These are phyloP conservation scores for Yamadazyma conglobata DNA, from an alignment of 1,139 yeast genomes.

Conservation along the genomic window DNA sequence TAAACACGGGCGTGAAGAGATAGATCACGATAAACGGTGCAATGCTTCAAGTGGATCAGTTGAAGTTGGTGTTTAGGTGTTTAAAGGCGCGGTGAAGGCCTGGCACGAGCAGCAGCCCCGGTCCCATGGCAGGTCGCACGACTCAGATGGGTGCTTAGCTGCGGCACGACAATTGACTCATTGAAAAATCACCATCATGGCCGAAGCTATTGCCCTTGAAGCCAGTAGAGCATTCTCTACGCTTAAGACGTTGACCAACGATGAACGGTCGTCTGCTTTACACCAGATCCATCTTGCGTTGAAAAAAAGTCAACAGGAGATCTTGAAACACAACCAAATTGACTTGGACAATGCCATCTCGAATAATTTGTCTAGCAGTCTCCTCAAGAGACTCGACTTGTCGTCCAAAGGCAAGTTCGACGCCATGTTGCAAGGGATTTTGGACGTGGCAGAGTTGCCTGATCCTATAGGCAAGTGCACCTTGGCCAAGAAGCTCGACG, in stretches of 20 bases:
- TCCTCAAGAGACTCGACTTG: slow-evolving; percentile 81
- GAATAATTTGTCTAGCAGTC: slow-evolving; percentile 58
- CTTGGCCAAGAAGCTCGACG: slow-evolving; percentile 80
- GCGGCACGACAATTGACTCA: too few relatives aligned
- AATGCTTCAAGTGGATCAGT: too few relatives aligned
- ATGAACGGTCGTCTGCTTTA: slow-evolving; percentile 71
- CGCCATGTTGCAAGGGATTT: slow-evolving; percentile 88
- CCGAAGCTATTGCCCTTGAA: slow-evolving; percentile 55
- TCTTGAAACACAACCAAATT: slow-evolving; percentile 65
- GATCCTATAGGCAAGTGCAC: slow-evolving; percentile 91
- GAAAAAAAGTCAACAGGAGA: slow-evolving; percentile 50
- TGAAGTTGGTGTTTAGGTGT: too few relatives aligned
- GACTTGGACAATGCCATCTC: slow-evolving; percentile 71
- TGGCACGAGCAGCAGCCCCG: too few relatives aligned
- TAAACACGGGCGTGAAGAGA: too few relatives aligned
- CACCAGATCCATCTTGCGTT: slow-evolving; percentile 69
- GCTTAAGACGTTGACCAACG: slow-evolving; percentile 72
- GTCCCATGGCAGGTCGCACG: too few relatives aligned
- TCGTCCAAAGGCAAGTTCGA: slow-evolving; percentile 82
- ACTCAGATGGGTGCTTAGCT: too few relatives aligned
- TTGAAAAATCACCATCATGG: slow-evolving; percentile 5
- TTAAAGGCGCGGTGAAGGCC: too few relatives aligned
- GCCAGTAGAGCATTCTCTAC: slow-evolving; percentile 79
- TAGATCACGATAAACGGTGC: too few relatives aligned
- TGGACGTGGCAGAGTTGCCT: slow-evolving; percentile 82